Percentiles rank a stretch among this genome's conserved stretches.
These are phyloP conservation scores for Acanthamoeba castellanii DNA, from an alignment of 208 protist species.

Conservation along the genomic window DNA sequence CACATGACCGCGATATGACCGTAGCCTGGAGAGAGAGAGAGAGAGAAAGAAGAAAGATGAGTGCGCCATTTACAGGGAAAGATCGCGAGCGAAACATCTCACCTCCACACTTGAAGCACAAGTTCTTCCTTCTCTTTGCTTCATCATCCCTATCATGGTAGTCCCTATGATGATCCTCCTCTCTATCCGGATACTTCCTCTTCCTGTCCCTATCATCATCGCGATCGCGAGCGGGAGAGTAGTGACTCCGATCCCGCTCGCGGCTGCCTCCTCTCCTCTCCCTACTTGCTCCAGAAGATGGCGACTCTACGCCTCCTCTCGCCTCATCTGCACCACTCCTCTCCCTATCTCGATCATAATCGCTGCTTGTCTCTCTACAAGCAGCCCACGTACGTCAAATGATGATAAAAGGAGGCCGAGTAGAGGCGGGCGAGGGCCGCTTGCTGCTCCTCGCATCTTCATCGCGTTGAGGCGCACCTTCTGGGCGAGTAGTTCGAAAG, in stretches of 20 bases:
- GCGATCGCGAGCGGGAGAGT: slow-evolving; percentile 57
- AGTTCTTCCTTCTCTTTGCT: slow-evolving; percentile 71
- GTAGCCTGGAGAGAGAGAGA: background rate
- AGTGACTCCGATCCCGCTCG: slow-evolving; percentile 32
- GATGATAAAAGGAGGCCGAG: background rate
- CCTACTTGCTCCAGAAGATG: slow-evolving; percentile 14
- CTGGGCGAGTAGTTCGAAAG: background rate
- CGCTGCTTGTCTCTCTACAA: slow-evolving; percentile 60
- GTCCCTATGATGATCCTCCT: slow-evolving; percentile 45
- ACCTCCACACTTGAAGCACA: slow-evolving; percentile 75
- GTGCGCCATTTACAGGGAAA: background rate
- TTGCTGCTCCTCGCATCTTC: background rate
- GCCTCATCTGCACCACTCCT: slow-evolving; percentile 30
- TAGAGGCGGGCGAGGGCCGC: background rate
- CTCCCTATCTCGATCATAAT: slow-evolving; percentile 53
- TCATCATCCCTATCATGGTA: slow-evolving; percentile 63
- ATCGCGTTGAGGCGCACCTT: background rate
- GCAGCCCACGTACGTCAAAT: slow-evolving; percentile 8
- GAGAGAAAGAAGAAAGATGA: background rate
- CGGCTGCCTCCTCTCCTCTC: slow-evolving; percentile 67
- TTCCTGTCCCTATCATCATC: slow-evolving; percentile 48
- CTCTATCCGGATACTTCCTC: slow-evolving; percentile 73
- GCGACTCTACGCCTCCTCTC: slow-evolving; percentile 17
- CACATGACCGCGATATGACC: slow-evolving; percentile 74
- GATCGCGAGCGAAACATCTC: background rate